Base-by-base conservation (phyloP, 2,329 filamentous ascomycete species). In the Neofusicoccum umdonicola region DNA sequence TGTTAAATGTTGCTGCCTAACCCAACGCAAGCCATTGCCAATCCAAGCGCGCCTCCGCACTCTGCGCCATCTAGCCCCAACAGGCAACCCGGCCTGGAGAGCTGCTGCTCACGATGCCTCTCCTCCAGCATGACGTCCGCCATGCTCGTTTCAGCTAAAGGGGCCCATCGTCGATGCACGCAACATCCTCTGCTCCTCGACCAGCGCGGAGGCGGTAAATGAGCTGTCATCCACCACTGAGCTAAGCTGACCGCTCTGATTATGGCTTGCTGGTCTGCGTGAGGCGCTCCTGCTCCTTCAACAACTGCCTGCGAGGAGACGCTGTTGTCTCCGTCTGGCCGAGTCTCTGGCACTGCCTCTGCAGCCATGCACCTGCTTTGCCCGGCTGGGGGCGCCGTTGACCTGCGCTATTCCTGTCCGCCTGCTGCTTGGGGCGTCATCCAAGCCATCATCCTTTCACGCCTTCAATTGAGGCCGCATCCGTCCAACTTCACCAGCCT, bases 1-100 rank as follows among this genome's bases (percentile, higher is more conserved):
- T 60, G 56, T 47, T 47, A 12, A 19, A 17, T 39, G 42, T 17
- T 60, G 56, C 56, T 60, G 56, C 56, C 56, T 60, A 47, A 60
- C 22, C 41, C 41, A 47, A 45, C 56, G 41, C 41, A 60, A 47
- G 41, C 56, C 56, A 47, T 35, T n/a, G 19, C 11, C 27, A 15
- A 44, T 15, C n/a, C 19, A 17, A 39, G 41, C 54, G 39, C 39
- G 39, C 56, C 42, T 47, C 56, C 56, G 56, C 56, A 45, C n/a
- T 37, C 22, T 41, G 13, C 7, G 12, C 45, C 51, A 9, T 8
- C 54, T 57, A 45, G 54, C 54, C 19, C 13, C 39, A 57, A 31
- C 13, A 8, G 54, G 54, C 15, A 42, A 42, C n/a, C 52, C 39
- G 37, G 35, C 15, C 11, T 39, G 3, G 6, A 11, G 13, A 31